These are phyloP conservation scores for Colletotrichum phormii DNA, from an alignment of 2,329 filamentous ascomycete genomes.

Conservation along the genomic window DNA sequence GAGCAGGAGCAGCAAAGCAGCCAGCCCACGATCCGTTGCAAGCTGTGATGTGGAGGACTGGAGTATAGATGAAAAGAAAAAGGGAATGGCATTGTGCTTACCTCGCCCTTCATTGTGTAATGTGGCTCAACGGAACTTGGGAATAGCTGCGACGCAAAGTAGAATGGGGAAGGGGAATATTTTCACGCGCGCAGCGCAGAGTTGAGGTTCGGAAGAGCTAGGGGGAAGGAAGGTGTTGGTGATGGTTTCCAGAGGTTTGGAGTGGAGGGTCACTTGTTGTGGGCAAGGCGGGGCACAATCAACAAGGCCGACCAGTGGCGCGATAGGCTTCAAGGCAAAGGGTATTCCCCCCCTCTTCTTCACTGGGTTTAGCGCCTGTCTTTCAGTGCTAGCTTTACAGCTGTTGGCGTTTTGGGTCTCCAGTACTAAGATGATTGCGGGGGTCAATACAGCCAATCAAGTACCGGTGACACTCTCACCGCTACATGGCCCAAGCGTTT, in stretches of 20 bases:
- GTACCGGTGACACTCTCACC: conserved; percentile 40
- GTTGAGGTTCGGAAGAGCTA: conserved; percentile 42
- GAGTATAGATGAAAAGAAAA: conserved; percentile 19
- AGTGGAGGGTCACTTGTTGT: conserved; percentile 41
- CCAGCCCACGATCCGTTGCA: conserved; percentile 24
- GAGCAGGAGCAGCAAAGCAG: conserved; percentile 1
- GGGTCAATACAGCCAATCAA: conserved; percentile 6
- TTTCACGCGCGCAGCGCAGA: conserved; percentile 50
- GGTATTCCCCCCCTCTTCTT: conserved; percentile 26
- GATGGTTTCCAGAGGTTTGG: conserved; percentile 49
- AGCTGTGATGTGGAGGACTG: background rate
- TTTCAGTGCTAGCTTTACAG: conserved; percentile 22
- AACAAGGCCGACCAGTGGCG: conserved; percentile 36
- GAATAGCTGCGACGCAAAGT: conserved; percentile 38
- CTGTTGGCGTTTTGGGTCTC: conserved; percentile 7
- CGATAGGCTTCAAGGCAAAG: conserved; percentile 32
- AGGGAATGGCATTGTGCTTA: conserved; percentile 47
- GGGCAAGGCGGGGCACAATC: conserved; percentile 44
- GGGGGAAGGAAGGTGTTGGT: conserved; percentile 44
- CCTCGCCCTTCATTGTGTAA: conserved; percentile 68
- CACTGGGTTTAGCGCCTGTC: conserved; percentile 31
- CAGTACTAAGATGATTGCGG: conserved; percentile 17
- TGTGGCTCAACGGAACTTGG: conserved; percentile 37
- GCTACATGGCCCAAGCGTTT: conserved; percentile 38
- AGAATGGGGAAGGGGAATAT: conserved; percentile 41